Evolutionary conservation across 1,284 basidiomycete genomes (phyloP).

Genomic region (Schizopora paradoxa): DNA sequence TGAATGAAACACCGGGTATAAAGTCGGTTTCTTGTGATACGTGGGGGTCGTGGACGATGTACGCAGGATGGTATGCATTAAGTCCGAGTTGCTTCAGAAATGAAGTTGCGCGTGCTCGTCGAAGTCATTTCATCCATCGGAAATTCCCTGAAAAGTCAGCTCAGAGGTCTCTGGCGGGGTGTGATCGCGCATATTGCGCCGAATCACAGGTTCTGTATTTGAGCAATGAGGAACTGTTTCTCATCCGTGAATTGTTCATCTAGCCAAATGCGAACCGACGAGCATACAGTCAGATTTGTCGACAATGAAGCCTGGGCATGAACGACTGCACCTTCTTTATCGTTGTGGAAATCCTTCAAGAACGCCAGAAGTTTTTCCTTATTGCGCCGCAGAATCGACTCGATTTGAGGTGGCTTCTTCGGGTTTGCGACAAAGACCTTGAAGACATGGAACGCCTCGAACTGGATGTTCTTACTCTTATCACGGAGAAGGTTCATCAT

Average conservation of each 20-base stretch:
- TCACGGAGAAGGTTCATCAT: slow-evolving; percentile 99
- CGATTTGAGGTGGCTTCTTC: slow-evolving; percentile 96
- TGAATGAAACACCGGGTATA: no score
- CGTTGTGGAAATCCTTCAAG: slow-evolving; percentile 93
- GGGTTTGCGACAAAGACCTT: slow-evolving; percentile 99
- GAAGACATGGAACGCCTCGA: slow-evolving; percentile 99
- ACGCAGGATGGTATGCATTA: no score
- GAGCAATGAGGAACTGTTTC: slow-evolving; percentile 92
- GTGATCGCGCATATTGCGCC: no score
- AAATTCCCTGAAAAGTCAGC: no score
- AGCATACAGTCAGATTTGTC: slow-evolving; percentile 7
- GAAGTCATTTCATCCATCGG: no score
- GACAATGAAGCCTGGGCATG: slow-evolving; percentile 34
- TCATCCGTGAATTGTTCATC: slow-evolving; percentile 67
- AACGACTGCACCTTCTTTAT: slow-evolving; percentile 98
- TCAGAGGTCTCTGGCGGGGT: no score
- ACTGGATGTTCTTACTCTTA: slow-evolving; percentile 99
- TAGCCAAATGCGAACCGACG: not conserved
- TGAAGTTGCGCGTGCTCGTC: no score
- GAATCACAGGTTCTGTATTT: slow-evolving; percentile 71
- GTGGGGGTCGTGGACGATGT: no score
- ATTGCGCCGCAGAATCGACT: slow-evolving; percentile 86
- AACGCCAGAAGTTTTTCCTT: slow-evolving; percentile 91
- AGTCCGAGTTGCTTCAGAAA: no score
- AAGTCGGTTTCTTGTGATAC: no score